Percentiles rank a stretch among this genome's conserved stretches.
phyloP scores from a whole-genome alignment of 2,329 filamentous ascomycete genomes.

The Macrophomina phaseolina region DNA sequence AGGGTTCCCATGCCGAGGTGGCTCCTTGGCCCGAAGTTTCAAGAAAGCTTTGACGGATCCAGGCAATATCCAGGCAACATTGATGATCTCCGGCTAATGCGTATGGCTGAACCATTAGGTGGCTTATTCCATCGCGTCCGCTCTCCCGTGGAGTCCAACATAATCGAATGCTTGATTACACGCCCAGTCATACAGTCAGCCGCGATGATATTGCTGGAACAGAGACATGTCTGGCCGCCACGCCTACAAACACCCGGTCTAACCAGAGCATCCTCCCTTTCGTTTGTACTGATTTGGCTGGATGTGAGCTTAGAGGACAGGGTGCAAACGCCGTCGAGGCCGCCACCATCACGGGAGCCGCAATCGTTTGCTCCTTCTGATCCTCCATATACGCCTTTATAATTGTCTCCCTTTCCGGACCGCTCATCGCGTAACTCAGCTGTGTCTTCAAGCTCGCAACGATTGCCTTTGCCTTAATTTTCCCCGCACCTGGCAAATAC shows the following conservation, averaged over 20 bases:
- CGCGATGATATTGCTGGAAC: not conserved
- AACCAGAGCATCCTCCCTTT: not conserved
- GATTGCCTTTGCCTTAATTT: slow-evolving; percentile 49
- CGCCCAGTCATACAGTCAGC: not conserved
- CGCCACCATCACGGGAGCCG: not conserved
- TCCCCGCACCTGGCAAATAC: slow-evolving; percentile 51
- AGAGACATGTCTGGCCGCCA: not conserved
- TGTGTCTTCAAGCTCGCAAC: slow-evolving; percentile 61
- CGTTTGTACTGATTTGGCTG: not conserved
- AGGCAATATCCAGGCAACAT: not conserved
- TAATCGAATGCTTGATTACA: not conserved
- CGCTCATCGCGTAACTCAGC: slow-evolving; percentile 57
- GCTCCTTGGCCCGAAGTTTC: not conserved
- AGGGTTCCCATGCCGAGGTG: not conserved
- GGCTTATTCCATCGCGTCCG: not conserved
- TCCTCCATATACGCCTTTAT: slow-evolving; percentile 36
- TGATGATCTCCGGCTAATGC: not conserved
- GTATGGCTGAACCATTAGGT: not conserved
- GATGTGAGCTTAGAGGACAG: too few relatives aligned
- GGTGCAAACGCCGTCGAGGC: not conserved
- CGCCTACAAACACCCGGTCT: not conserved
- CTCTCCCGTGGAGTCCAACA: not conserved
- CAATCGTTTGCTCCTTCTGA: slow-evolving; percentile 40
- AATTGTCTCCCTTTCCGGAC: slow-evolving; percentile 50
- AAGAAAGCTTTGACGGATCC: not conserved